Conservation (phyloP, 169 alveolate genomes). For the Perkinsus chesapeaki region DNA sequence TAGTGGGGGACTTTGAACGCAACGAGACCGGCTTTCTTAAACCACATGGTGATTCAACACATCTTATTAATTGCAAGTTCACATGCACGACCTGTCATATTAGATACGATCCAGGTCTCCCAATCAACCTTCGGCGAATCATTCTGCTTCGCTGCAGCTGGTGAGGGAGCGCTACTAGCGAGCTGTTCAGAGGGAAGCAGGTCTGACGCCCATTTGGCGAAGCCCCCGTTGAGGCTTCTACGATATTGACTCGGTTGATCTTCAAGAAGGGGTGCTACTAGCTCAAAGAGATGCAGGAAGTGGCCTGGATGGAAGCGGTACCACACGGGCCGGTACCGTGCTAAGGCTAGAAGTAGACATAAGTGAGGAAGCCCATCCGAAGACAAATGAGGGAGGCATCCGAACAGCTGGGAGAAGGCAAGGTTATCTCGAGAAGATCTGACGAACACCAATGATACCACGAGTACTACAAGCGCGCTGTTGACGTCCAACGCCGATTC, state of each 20-base stretch:
- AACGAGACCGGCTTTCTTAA: not conserved
- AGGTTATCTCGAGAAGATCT: not conserved
- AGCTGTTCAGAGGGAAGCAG: not conserved
- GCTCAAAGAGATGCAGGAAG: not conserved
- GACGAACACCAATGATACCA: not conserved
- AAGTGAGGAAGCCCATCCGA: not conserved
- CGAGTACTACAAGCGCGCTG: not conserved
- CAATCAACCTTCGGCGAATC: no score
- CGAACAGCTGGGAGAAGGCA: not conserved
- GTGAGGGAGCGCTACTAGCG: no score
- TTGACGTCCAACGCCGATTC: not conserved
- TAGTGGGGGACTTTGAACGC: not conserved
- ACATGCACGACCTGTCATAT: not conserved
- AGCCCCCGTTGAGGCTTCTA: not conserved
- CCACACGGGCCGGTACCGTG: not conserved
- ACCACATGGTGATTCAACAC: not conserved
- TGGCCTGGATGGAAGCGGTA: not conserved
- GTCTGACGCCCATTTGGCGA: not conserved
- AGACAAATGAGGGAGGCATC: not conserved
- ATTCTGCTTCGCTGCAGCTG: no score
- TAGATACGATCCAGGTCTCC: not conserved
- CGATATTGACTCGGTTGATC: not conserved
- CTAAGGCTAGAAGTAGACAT: not conserved
- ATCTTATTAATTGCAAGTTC: not conserved
- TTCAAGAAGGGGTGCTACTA: not conserved